Evolutionary conservation across 768 basidiomycete species (phyloP), one percentile per base, ranked within the genome.

Genomic region (Tubosaeta sp.): DNA sequence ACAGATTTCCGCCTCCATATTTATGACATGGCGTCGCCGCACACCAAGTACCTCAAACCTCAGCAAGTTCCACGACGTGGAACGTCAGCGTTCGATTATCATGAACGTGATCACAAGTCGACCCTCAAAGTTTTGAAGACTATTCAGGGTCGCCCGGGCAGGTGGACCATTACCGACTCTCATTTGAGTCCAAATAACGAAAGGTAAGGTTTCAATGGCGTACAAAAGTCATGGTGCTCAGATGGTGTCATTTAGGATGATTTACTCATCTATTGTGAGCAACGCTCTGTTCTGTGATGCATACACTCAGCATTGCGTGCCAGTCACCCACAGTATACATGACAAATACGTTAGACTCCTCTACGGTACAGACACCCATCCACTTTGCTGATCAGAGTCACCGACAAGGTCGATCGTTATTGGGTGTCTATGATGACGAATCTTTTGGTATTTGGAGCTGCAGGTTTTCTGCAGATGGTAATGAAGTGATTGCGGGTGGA

Each of bases 141-240:
- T 1, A 87, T 95, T 41, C 78, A 83, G 62, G 94, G 90, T 1
- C 73, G 80, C 30, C 76, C 81, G 14, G 90, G 90, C 0, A 75
- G 81, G 31, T 98, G 94, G 94, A 96, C 94, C 0, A 90, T 98
- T 50, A 97, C 94, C 7, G 96, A 97, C 69, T 88, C 88, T 19
- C 91, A 96, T 68, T 73, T 94, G 18, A 93, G 90, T 53, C 84
- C 86, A 1, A 86, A 93, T 63, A 94, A 94, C 57, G 85, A 94
- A 71, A 84, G 87, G 84, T 84, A 62, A 59, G 71, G 56, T 14
- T 49, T 41, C 25, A 12, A 25, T 34, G 43, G 1, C 52, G 85
- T 58, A 80, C 90, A 71, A 87, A n/a, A 12, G 16, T 31, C 30
- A 2, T 31, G 14, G 31, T 44, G 43, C 56, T 53, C 40, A 55